These are phyloP conservation scores for Coniochaeta sp. DNA, from an alignment of 2,329 filamentous ascomycete species.

Conservation along the genomic window DNA sequence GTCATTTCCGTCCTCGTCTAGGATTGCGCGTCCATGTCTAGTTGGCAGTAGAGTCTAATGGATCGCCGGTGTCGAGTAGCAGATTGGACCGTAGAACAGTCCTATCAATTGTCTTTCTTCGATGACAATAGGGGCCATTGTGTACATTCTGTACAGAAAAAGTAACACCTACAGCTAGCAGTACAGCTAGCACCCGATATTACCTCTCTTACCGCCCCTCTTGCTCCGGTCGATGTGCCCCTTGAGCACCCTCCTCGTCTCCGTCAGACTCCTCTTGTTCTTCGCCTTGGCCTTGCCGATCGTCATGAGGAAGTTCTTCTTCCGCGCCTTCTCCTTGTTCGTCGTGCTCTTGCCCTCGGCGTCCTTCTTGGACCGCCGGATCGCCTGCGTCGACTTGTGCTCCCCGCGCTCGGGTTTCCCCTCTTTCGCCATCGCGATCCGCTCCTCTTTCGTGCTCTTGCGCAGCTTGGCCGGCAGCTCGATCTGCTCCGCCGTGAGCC, in stretches of 20 bases:
- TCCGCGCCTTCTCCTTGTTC: constrained; percentile 91
- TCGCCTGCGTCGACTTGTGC: constrained; percentile 80
- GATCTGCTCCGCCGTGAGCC: constrained; percentile 84
- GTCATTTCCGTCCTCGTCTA: no score
- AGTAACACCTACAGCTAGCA: no score
- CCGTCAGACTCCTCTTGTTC: constrained; percentile 86
- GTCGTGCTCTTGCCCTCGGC: constrained; percentile 90
- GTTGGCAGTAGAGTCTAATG: no score
- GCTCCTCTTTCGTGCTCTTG: constrained; percentile 85
- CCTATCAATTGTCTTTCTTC: no score
- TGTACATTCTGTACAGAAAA: no score
- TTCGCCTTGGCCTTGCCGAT: constrained; percentile 92
- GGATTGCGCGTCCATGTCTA: no score
- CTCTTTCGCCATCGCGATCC: constrained; percentile 73
- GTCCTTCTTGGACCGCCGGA: constrained; percentile 80
- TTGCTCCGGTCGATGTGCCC: constrained; percentile 79
- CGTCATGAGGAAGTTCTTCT: constrained; percentile 99
- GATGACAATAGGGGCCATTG: no score
- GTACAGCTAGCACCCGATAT: constrained; percentile 28
- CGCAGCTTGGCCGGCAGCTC: constrained; percentile 76
- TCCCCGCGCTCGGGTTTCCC: constrained; percentile 71
- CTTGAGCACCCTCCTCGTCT: constrained; percentile 73
- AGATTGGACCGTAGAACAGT: no score
- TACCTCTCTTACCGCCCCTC: constrained; percentile 74
- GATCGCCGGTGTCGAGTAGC: no score